Conservation (phyloP, 2,329 filamentous ascomycete species). For the Alternaria brassicicola region DNA sequence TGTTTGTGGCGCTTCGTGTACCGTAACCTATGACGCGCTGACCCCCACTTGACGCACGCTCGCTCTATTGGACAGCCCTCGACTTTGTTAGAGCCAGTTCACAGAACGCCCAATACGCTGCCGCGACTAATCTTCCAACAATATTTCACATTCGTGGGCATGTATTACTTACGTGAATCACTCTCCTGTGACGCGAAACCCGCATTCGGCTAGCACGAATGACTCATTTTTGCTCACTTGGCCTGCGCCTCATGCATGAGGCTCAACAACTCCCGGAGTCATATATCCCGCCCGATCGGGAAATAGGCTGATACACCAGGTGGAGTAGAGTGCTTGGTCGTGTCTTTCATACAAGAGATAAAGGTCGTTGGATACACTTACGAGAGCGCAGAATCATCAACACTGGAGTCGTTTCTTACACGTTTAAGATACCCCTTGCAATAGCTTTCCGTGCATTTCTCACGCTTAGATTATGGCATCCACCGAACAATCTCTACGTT, state of each 20-base stretch:
- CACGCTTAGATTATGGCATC: conserved; percentile 24
- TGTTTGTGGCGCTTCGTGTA: neutral
- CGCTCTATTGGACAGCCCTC: neutral
- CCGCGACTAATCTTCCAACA: neutral
- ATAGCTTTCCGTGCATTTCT: neutral
- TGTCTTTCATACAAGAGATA: neutral
- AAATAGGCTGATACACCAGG: neutral
- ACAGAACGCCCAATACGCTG: neutral
- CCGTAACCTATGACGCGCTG: neutral
- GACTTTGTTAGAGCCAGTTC: neutral
- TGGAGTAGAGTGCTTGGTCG: neutral
- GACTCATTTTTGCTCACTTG: conserved; percentile 36
- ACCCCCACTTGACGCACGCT: conserved; percentile 9
- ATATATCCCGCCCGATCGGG: conserved; percentile 16
- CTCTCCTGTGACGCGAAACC: conserved; percentile 22
- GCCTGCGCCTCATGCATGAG: conserved; percentile 4
- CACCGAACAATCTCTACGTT: neutral
- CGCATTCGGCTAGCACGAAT: conserved; percentile 26
- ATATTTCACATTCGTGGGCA: neutral
- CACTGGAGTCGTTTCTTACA: neutral
- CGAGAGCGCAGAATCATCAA: conserved; percentile 7
- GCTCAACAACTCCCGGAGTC: conserved; percentile 18
- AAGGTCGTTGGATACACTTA: conserved; percentile 7
- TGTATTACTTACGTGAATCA: neutral
- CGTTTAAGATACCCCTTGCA: conserved; percentile 16